A percentile compares a stretch with the other conserved stretches of the same genome.
Conservation (phyloP, 345 rosid species). For the Salix koriyanagi region DNA sequence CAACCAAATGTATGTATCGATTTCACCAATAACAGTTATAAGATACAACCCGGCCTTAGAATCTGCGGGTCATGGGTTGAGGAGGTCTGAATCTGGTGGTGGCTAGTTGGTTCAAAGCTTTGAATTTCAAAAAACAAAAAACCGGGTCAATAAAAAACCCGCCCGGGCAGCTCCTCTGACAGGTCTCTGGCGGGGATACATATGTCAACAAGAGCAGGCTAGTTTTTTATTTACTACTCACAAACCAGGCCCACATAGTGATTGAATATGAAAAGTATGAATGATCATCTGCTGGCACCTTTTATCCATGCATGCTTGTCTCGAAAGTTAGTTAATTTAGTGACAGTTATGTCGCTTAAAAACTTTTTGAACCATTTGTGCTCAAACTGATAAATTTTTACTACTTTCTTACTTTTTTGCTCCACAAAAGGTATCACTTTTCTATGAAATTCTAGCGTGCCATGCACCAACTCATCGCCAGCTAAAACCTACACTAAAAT, state of each 20-base stretch:
- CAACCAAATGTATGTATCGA: background rate
- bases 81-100: no score
- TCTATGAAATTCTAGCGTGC: slow-evolving; percentile 37
- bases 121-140: no score
- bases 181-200: no score
- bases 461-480: slow-evolving; percentile 35
- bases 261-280: slow-evolving; percentile 6
- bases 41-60: no score
- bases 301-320: slow-evolving; percentile 38
- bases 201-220: background rate
- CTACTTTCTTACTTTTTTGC: background rate
- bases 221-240: background rate
- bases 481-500: background rate
- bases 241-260: background rate
- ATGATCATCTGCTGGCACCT: slow-evolving; percentile 7
- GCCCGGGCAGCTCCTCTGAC: no score
- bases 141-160: no score
- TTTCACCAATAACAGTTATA: background rate
- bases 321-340: slow-evolving; percentile 44
- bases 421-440: background rate
- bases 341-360: slow-evolving; percentile 37
- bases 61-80: no score
- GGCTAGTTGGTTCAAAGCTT: no score
- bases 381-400: slow-evolving; percentile 11
- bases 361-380: slow-evolving; percentile 11